phyloP scores from a whole-genome alignment of 352 stramenopile genomes.

The Phytophthora nicotianae region DNA sequence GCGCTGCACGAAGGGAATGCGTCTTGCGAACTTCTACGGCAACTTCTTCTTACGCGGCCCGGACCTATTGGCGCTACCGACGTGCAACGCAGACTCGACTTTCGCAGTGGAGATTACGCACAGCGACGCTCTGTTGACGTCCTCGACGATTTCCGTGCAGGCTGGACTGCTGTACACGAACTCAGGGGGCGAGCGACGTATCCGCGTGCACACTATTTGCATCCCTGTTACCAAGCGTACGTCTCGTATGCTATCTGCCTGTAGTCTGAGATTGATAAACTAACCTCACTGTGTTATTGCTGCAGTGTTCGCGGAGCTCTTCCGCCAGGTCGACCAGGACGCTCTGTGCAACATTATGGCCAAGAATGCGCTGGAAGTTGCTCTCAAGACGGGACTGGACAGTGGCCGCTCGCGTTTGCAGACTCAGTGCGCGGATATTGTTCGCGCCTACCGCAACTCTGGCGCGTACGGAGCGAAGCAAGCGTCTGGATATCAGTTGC shows the following conservation, averaged over 20 bases:
- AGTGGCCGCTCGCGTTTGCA: conserved; percentile 93
- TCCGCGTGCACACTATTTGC: conserved; percentile 97
- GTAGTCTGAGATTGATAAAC: neutral
- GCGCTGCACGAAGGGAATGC: conserved; percentile 96
- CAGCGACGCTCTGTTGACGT: conserved; percentile 95
- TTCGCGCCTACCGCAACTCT: conserved; percentile 89
- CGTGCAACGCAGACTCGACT: conserved; percentile 94
- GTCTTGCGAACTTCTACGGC: conserved; percentile 98
- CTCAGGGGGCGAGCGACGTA: conserved; percentile 95
- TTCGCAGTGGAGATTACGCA: conserved; percentile 98
- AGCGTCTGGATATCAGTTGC: conserved; percentile 74
- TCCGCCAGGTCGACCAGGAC: conserved; percentile 93
- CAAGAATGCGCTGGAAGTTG: conserved; percentile 94
- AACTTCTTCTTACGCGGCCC: conserved; percentile 98
- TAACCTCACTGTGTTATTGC: conserved; percentile 4
- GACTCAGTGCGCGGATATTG: conserved; percentile 93
- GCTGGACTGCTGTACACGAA: conserved; percentile 98
- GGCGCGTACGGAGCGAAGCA: conserved; percentile 76
- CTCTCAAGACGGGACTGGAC: conserved; percentile 95
- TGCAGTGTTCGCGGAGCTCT: conserved; percentile 90
- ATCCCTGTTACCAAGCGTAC: conserved; percentile 91
- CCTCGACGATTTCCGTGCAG: conserved; percentile 95
- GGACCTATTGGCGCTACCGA: conserved; percentile 97
- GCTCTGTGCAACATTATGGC: conserved; percentile 94
- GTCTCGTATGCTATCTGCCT: conserved; percentile 13